Evolutionary conservation across 257 asterid genomes (phyloP).

Genomic region (Eucommia ulmoides): DNA sequence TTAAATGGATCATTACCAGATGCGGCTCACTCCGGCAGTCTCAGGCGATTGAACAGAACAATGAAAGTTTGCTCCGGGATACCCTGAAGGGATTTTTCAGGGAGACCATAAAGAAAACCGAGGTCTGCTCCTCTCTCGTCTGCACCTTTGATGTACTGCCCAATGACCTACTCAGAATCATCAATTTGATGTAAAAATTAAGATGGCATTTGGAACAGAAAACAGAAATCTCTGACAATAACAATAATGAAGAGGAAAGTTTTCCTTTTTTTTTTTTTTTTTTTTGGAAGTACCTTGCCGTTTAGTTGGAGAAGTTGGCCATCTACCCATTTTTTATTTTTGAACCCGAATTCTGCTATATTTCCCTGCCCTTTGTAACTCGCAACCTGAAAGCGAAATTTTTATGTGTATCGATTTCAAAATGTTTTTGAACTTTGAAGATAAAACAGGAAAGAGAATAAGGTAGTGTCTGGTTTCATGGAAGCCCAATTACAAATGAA

Average conservation of each 20-base stretch:
- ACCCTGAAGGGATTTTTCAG: slow-evolving; percentile 71
- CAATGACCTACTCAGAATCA: slow-evolving; percentile 47
- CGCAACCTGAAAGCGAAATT: slow-evolving; percentile 34
- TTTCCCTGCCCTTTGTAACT: slow-evolving; percentile 92
- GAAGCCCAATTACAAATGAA: not conserved
- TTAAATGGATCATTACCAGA: too few species aligned
- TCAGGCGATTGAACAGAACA: slow-evolving; percentile 82
- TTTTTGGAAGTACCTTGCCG: slow-evolving; percentile 97
- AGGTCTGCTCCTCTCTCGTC: slow-evolving; percentile 85
- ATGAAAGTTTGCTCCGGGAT: slow-evolving; percentile 90
- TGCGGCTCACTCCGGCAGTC: slow-evolving; percentile 40
- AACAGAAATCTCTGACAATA: not conserved
- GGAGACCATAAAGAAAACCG: slow-evolving; percentile 78
- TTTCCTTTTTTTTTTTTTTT: too few species aligned
- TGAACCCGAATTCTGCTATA: slow-evolving; percentile 79
- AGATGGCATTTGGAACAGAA: not conserved
- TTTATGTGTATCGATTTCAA: not conserved
- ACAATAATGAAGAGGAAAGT: not conserved
- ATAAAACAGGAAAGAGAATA: not conserved
- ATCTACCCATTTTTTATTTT: slow-evolving; percentile 84
- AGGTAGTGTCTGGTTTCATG: not conserved
- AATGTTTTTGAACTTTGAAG: not conserved
- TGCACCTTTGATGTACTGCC: too few species aligned
- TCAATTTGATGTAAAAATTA: not conserved
- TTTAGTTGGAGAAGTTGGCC: slow-evolving; percentile 89